A percentile compares a stretch with the other conserved stretches of the same genome.
These are phyloP conservation scores for Ligustrum vulgare DNA, from an alignment of 257 asterid species.

Conservation along the genomic window DNA sequence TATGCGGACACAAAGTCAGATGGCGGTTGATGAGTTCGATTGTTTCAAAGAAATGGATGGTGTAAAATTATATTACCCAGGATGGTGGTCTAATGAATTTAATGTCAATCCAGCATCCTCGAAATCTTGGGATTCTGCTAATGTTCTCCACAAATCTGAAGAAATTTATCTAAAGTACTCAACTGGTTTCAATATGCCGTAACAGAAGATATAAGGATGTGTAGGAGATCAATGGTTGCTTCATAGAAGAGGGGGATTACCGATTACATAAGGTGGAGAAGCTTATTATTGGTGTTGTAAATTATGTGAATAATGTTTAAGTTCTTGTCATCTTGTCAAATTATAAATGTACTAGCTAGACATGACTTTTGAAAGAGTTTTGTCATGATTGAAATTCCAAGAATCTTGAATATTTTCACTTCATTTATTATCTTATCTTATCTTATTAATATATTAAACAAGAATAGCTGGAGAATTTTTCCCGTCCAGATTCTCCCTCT, in stretches of 20 bases:
- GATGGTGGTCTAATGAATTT: slow-evolving; percentile 2
- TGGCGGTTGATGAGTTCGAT: neutral
- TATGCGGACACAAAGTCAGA: neutral
- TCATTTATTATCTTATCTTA: too few species aligned
- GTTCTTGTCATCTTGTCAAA: neutral
- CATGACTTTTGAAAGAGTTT: neutral
- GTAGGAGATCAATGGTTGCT: neutral
- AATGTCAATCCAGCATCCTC: neutral
- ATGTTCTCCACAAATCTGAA: neutral
- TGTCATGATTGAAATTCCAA: neutral
- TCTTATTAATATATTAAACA: too few species aligned
- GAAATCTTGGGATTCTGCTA: neutral
- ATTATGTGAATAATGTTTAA: neutral
- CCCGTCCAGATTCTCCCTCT: too few species aligned
- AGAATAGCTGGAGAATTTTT: too few species aligned
- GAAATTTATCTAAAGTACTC: neutral
- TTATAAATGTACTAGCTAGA: neutral
- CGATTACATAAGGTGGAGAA: neutral
- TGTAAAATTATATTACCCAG: neutral
- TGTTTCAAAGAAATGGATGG: neutral
- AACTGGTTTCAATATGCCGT: neutral
- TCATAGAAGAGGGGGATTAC: neutral
- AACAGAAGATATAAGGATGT: neutral
- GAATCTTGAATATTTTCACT: neutral
- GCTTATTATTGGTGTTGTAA: neutral